Percentiles rank a stretch among this genome's conserved stretches.
These are phyloP conservation scores for Hemisphaericaspora nanyangensis DNA, from an alignment of 805 yeast species.

Conservation along the genomic window DNA sequence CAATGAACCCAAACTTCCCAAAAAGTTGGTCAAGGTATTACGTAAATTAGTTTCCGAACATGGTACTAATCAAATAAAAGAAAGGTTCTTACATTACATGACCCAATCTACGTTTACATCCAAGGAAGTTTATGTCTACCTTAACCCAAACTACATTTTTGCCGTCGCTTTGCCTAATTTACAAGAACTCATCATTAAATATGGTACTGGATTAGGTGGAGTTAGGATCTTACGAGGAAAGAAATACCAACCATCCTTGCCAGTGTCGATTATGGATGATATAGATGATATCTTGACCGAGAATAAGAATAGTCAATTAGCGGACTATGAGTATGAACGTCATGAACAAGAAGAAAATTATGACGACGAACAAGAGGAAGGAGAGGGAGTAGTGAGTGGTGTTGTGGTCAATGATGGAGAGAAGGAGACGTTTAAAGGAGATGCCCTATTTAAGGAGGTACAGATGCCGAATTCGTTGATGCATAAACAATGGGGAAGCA, in stretches of 20 bases:
- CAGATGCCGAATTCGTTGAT: slow-evolving; percentile 47
- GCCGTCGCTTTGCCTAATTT: slow-evolving; percentile 69
- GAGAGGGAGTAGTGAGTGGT: slow-evolving; percentile 3
- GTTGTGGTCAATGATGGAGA: background rate
- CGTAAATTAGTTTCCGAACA: slow-evolving; percentile 31
- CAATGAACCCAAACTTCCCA: slow-evolving; percentile 65
- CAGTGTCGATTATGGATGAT: slow-evolving; percentile 64
- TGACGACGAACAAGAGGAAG: slow-evolving; percentile 18
- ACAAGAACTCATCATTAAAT: slow-evolving; percentile 65
- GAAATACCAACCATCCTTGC: slow-evolving; percentile 67
- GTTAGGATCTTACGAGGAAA: slow-evolving; percentile 49
- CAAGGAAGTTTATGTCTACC: slow-evolving; percentile 41
- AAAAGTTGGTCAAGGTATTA: slow-evolving; percentile 23
- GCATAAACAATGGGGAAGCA: slow-evolving; percentile 44
- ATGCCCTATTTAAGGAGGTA: slow-evolving; percentile 47
- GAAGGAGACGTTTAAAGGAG: slow-evolving; percentile 32
- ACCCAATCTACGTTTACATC: slow-evolving; percentile 35
- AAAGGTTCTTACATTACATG: slow-evolving; percentile 31
- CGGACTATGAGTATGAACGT: slow-evolving; percentile 22
- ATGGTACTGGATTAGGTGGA: slow-evolving; percentile 76
- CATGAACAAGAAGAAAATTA: slow-evolving; percentile 22
- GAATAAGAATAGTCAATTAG: slow-evolving; percentile 22
- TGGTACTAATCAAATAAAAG: slow-evolving; percentile 33
- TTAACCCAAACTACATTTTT: slow-evolving; percentile 51
- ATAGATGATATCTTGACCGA: slow-evolving; percentile 54